Conservation (phyloP, 345 rosid species). For the Toxicodendron radicans region DNA sequence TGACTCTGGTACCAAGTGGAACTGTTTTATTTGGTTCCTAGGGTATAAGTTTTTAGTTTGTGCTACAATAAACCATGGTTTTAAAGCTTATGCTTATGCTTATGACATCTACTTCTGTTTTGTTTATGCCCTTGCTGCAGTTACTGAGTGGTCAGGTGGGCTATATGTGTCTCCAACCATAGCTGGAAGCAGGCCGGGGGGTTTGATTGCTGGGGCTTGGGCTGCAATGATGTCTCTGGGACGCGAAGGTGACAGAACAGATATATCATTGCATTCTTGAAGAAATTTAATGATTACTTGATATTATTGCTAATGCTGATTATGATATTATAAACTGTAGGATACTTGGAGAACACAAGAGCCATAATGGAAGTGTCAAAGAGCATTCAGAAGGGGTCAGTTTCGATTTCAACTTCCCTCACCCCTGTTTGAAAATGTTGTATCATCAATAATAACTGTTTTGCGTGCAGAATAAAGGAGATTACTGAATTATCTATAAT, state of each 20-base stretch:
- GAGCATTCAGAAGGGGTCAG: conserved; percentile 69
- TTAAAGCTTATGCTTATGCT: conserved; percentile 17
- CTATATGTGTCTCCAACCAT: conserved; percentile 85
- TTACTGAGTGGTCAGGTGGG: conserved; percentile 97
- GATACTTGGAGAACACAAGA: conserved; percentile 71
- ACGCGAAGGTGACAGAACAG: conserved; percentile 52
- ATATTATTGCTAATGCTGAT: conserved; percentile 20
- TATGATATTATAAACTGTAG: conserved; percentile 33
- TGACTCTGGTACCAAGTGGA: background rate
- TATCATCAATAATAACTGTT: background rate
- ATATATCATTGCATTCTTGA: conserved; percentile 3
- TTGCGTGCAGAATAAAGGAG: conserved; percentile 57
- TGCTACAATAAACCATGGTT: background rate
- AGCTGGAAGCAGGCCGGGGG: conserved; percentile 96
- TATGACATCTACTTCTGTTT: conserved; percentile 9
- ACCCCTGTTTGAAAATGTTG: background rate
- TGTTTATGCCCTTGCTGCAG: conserved; percentile 40
- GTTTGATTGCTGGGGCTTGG: conserved; percentile 94
- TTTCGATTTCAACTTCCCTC: conserved; percentile 11
- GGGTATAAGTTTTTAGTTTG: background rate
- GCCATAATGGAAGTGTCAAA: conserved; percentile 80
- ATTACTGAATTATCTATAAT: conserved; percentile 68
- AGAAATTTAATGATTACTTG: conserved; percentile 19
- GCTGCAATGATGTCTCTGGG: conserved; percentile 91
- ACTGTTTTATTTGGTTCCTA: conserved; percentile 4